Evolutionary conservation across 2,329 filamentous ascomycete genomes (phyloP).

Genomic region (Scedosporium minutisporum): DNA sequence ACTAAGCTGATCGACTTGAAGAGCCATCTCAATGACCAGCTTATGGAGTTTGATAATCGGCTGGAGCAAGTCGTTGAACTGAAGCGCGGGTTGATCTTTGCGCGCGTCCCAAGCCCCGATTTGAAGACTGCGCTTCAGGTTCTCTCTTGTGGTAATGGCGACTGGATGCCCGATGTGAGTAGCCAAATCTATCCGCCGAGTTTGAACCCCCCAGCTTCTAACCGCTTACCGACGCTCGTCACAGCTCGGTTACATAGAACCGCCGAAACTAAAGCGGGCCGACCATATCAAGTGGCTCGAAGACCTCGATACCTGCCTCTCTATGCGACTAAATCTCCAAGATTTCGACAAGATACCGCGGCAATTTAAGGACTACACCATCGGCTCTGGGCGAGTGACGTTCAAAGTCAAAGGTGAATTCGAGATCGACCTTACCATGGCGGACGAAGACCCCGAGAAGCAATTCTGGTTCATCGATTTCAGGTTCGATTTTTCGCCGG

Average conservation of each 20-base stretch:
- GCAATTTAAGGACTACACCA: slow-evolving; percentile 68
- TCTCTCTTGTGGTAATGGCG: slow-evolving; percentile 65
- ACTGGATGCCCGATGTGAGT: slow-evolving; percentile 70
- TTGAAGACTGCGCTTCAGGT: slow-evolving; percentile 81
- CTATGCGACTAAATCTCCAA: slow-evolving; percentile 73
- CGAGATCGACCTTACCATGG: slow-evolving; percentile 85
- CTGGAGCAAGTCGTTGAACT: slow-evolving; percentile 58
- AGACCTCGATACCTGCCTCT: slow-evolving; percentile 74
- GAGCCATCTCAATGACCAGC: slow-evolving; percentile 58
- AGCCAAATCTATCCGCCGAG: not conserved
- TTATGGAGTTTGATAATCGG: slow-evolving; percentile 48
- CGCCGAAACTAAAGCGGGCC: slow-evolving; percentile 58
- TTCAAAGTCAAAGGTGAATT: slow-evolving; percentile 80
- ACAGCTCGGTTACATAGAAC: slow-evolving; percentile 67
- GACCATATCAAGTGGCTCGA: slow-evolving; percentile 66
- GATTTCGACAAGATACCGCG: slow-evolving; percentile 67
- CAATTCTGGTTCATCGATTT: slow-evolving; percentile 95
- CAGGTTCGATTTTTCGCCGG: slow-evolving; percentile 69
- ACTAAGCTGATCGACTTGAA: slow-evolving; percentile 83
- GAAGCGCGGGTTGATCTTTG: slow-evolving; percentile 61
- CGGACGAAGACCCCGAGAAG: slow-evolving; percentile 69
- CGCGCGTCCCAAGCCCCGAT: slow-evolving; percentile 81
- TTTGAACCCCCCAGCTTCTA: not conserved
- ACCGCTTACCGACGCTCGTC: slow-evolving; percentile 21
- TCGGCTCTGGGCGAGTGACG: slow-evolving; percentile 79